Evolutionary conservation across 306 rosid species (phyloP).

Genomic region (Leucaena leucocephala): DNA sequence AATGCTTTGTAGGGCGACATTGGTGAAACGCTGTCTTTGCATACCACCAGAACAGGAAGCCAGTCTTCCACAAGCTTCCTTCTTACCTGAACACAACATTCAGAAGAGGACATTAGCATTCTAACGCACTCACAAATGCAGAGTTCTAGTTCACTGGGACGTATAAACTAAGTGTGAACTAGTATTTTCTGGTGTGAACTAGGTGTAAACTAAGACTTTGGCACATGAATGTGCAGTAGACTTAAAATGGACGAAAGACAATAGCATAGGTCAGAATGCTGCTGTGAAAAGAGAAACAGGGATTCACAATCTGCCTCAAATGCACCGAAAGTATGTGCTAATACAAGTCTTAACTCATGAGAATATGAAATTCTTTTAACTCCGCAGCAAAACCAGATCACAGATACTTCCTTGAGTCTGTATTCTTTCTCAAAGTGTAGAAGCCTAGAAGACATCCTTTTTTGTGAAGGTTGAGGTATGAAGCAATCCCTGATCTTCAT

Average conservation of each 20-base stretch:
- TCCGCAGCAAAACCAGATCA: not conserved
- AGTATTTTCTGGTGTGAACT: no score
- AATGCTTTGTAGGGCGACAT: constrained; percentile 61
- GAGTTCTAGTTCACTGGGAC: not conserved
- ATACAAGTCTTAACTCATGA: not conserved
- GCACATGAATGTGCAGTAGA: not conserved
- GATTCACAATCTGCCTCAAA: constrained; percentile 7
- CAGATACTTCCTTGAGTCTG: not conserved
- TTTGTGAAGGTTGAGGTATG: not conserved
- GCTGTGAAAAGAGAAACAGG: not conserved
- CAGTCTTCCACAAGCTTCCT: constrained; percentile 83
- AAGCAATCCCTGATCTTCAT: not conserved
- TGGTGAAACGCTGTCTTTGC: constrained; percentile 82
- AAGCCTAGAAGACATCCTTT: not conserved
- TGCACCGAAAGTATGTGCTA: not conserved
- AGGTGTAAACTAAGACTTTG: no score
- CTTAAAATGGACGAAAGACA: not conserved
- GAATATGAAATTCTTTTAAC: not conserved
- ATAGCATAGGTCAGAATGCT: not conserved
- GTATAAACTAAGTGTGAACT: not conserved
- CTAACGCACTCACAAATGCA: not conserved
- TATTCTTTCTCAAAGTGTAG: not conserved
- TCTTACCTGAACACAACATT: constrained; percentile 61
- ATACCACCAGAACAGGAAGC: constrained; percentile 86
- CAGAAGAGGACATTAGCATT: constrained; percentile 9